These are phyloP conservation scores for Triticum timopheevii DNA, from an alignment of 176 grass and related monocot genomes.

Conservation along the genomic window DNA sequence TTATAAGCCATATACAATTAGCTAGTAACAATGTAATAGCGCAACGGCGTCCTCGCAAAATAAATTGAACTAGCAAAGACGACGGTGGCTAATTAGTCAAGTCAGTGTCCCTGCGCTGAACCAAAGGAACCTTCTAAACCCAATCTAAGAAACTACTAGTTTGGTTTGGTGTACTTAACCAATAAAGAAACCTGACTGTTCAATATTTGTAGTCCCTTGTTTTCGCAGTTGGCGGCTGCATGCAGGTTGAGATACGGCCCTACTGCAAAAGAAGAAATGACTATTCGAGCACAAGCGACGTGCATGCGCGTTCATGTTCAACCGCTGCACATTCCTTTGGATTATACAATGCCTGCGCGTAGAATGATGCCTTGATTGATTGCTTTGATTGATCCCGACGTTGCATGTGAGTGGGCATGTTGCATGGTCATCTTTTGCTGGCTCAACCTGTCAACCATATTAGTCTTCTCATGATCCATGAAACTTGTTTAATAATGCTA, in stretches of 20 bases:
- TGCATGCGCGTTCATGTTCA: constrained; percentile 6
- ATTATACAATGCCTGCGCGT: constrained; percentile 5
- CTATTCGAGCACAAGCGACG: not conserved
- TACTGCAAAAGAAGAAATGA: constrained; percentile 31
- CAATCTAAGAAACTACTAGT: not conserved
- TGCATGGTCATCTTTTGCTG: constrained; percentile 5
- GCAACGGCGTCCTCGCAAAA: not conserved
- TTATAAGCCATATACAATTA: too few relatives aligned
- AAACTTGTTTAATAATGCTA: not conserved
- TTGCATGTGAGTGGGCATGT: constrained; percentile 22
- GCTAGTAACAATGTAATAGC: not conserved
- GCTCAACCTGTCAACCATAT: not conserved
- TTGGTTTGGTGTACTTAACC: constrained; percentile 43
- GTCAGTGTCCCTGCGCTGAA: not conserved
- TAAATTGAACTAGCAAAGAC: not conserved
- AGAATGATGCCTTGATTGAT: constrained; percentile 4
- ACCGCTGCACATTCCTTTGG: constrained; percentile 6
- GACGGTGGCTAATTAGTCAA: not conserved
- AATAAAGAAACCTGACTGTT: constrained; percentile 20
- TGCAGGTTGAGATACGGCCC: constrained; percentile 1
- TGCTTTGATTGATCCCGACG: not conserved
- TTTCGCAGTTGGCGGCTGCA: constrained; percentile 14
- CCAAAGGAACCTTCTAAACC: constrained; percentile 38
- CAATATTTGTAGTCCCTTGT: not conserved
- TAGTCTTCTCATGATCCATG: constrained; percentile 11